Base-by-base conservation (phyloP, 2,329 filamentous ascomycete species). In the Pseudogymnoascus sp. region DNA sequence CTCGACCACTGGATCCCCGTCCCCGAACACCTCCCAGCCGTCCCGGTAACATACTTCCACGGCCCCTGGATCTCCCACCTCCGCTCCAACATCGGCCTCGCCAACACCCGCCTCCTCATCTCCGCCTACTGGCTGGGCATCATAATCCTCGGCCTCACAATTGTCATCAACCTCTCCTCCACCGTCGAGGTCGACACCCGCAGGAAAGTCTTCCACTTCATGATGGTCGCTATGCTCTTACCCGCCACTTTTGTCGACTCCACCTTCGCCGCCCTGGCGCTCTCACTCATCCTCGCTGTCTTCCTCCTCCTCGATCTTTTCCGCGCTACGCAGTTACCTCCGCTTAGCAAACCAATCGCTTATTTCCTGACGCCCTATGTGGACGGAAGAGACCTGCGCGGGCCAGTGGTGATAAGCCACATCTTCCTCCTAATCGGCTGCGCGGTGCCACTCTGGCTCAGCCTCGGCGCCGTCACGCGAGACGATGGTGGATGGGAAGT, bases 171-270 rank as follows among this genome's bases (percentile, higher is more conserved):
- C 45, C 82, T 96, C 39, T 90, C 88, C 42, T 80, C 86, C 2
- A 79, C 90, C 60, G 93, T 90, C 68, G 93, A 97, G 76, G 93
- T 99, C 57, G 95, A 99, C 76, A 99, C 95, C 1, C 85, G 95
- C 60, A 86, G 95, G 61, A 99, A 99, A 75, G 90, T 97, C 23
- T 99, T 99, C 74, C 95, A 99, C 75, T 96, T 96, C 69, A 96
- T 93, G 83, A 97, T 97, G 89, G 93, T 97, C 6, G 86, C 86
- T 63, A 97, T 99, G 91, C 87, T 99, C 63, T 81, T 97, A 1
- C 93, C 95, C 0, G 86, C 90, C 1, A 90, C 88, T 1, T 97
- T 86, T 73, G 78, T 97, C 67, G 95, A 99, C 74, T 93, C 95
- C 0, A 81, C 87, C 42, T 97, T 91, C 74, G 86, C 87, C 60